phyloP scores from a whole-genome alignment of 768 basidiomycete species.

The Terana coerulea region DNA sequence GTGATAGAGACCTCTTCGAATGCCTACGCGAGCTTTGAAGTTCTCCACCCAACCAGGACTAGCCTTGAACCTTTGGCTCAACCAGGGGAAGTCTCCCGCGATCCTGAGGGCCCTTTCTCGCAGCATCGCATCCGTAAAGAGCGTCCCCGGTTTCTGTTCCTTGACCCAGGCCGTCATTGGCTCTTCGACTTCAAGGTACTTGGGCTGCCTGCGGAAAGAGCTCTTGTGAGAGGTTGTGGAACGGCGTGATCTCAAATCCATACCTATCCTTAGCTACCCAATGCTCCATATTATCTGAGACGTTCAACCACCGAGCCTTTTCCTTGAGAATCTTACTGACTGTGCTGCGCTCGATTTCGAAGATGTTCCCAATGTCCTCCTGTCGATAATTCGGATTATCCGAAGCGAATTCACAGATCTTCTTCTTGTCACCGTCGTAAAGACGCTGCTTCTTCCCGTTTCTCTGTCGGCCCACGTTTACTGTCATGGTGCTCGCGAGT shows the following conservation, averaged over 20 bases:
- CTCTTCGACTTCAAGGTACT: constrained; percentile 75
- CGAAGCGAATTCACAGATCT: constrained; percentile 66
- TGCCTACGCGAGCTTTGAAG: constrained; percentile 80
- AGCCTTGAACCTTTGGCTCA: constrained; percentile 78
- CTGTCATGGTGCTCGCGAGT: not conserved
- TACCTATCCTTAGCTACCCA: constrained; percentile 71
- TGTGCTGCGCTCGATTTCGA: constrained; percentile 87
- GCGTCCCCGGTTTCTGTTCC: constrained; percentile 41
- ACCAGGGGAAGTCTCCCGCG: constrained; percentile 42
- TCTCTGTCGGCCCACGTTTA: constrained; percentile 27
- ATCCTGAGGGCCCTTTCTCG: constrained; percentile 67
- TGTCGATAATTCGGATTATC: constrained; percentile 69
- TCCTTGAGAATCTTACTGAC: constrained; percentile 89
- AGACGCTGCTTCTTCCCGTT: constrained; percentile 73
- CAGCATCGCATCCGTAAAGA: constrained; percentile 64
- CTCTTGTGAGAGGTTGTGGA: constrained; percentile 1
- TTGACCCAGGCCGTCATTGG: constrained; percentile 59
- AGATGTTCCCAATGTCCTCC: constrained; percentile 76
- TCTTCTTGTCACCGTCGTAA: constrained; percentile 68
- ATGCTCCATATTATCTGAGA: constrained; percentile 54
- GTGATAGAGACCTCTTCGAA: constrained; percentile 61
- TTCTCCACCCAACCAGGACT: constrained; percentile 90
- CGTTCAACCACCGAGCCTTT: constrained; percentile 77
- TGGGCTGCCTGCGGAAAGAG: constrained; percentile 54
- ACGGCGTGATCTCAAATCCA: constrained; percentile 13